A percentile compares a stretch with the other conserved stretches of the same genome.
Evolutionary conservation across 768 basidiomycete genomes (phyloP).

Genomic region (Porphyrellus cyaneotinctus): DNA sequence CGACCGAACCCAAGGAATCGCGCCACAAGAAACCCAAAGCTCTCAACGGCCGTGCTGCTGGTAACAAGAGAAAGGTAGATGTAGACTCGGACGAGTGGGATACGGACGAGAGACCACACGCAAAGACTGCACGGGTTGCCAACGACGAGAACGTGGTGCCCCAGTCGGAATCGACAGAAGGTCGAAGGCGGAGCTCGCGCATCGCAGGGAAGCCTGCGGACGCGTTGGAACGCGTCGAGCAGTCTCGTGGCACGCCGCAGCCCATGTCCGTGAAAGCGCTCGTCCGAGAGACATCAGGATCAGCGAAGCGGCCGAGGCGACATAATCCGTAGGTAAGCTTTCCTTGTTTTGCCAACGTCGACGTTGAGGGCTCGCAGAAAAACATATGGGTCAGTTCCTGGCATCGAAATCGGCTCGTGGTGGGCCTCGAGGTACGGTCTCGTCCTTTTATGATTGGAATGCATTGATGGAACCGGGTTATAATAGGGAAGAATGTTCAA

Average conservation of each 20-base stretch:
- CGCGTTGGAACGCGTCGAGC: slow-evolving; percentile 42
- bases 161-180: slow-evolving; percentile 2
- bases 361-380: slow-evolving; percentile 46
- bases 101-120: slow-evolving; percentile 29
- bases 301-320: slow-evolving; percentile 30
- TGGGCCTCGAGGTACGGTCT: slow-evolving; percentile 63
- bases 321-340: slow-evolving; percentile 30
- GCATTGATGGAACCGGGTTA: background rate
- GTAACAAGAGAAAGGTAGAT: slow-evolving; percentile 43
- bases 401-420: slow-evolving; percentile 74
- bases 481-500: slow-evolving; percentile 57
- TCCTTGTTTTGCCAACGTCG: slow-evolving; percentile 11
- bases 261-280: slow-evolving; percentile 39
- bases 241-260: slow-evolving; percentile 29
- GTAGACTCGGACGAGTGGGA: slow-evolving; percentile 23
- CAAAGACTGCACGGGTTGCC: slow-evolving; percentile 14
- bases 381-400: slow-evolving; percentile 77
- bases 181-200: slow-evolving; percentile 63
- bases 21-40: slow-evolving; percentile 17
- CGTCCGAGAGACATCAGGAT: slow-evolving; percentile 33
- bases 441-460: too few relatives aligned
- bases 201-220: slow-evolving; percentile 53
- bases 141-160: slow-evolving; percentile 22
- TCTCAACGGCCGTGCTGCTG: background rate
- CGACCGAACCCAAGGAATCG: slow-evolving; percentile 45